A percentile compares a stretch with the other conserved stretches of the same genome.
Conservation (phyloP, 768 basidiomycete species). For the Amanita jacksonii region DNA sequence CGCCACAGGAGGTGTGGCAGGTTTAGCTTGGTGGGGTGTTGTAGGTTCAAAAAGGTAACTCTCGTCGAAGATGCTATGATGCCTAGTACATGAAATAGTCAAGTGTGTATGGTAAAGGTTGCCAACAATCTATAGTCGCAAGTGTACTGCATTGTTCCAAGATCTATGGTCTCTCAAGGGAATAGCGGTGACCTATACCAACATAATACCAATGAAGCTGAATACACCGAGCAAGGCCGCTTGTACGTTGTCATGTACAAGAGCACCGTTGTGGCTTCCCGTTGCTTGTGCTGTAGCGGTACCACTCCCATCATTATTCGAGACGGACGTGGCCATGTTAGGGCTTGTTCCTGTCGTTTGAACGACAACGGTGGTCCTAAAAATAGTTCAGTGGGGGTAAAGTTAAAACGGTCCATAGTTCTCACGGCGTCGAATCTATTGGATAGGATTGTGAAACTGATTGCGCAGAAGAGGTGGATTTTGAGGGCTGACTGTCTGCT, state of each 20-base stretch:
- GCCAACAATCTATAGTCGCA: too few species aligned
- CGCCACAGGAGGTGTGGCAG: slow-evolving; percentile 27
- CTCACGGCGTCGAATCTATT: slow-evolving; percentile 16
- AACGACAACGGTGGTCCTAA: not conserved
- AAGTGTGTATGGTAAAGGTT: too few species aligned
- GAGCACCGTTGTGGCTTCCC: slow-evolving; percentile 4
- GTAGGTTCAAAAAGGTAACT: slow-evolving; percentile 8
- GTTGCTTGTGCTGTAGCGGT: not conserved
- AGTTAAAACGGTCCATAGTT: not conserved
- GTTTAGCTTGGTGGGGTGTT: slow-evolving; percentile 35
- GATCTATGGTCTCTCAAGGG: not conserved
- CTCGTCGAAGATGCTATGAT: too few species aligned
- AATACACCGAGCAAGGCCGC: not conserved
- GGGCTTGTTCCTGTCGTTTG: not conserved
- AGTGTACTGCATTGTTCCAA: too few species aligned
- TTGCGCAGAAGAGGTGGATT: slow-evolving; percentile 9
- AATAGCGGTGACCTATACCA: not conserved
- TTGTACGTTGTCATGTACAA: not conserved
- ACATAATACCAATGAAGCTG: not conserved
- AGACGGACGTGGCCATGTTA: not conserved
- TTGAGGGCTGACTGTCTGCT: slow-evolving; percentile 13
- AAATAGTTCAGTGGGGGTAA: not conserved
- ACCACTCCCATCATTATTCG: not conserved
- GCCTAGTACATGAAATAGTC: too few species aligned
- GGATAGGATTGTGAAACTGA: too few species aligned